Base-by-base conservation (phyloP, 306 rosid species). In the Quercus gilva region DNA sequence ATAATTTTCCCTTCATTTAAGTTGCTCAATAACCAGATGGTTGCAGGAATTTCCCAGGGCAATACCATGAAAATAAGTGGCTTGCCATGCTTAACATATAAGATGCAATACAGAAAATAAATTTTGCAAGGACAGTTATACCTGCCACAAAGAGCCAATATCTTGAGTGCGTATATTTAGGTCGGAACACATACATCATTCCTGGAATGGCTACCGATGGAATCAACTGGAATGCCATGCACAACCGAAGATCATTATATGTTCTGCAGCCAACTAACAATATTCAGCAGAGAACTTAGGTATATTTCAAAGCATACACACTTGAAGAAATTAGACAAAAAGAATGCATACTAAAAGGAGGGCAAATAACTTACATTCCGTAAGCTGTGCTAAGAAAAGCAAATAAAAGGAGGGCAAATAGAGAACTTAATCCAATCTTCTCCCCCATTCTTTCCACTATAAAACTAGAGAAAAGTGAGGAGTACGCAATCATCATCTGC, bases 131-230 rank as follows among this genome's bases (percentile, higher is more conserved):
- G 69, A 29, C 49, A 57, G 69, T 72, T 75, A 57, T 77, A 89
- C 96, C 91, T 77, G 86, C 63, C 4, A 90, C 86, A 80, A 84
- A 80, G 76, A 91, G 82, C 96, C 93, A 91, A 77, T 81, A 91
- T 84, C 86, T 84, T 71, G 90, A 84, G 83, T 87, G 89, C 76
- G 90, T 86, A 71, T 89, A 91, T 56, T 84, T 89, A 80, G 91
- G 84, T 61, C 77, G 84, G 74, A 82, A 89, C 45, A 83, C 5
- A 80, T 58, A 78, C 53, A 86, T 83, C 78, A 80, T 73, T 10
- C 67, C 88, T 10, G 91, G 88, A 74, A 91, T 89, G 76, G 84
- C 88, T 49, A 89, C 52, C 60, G 86, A 86, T 5, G 88, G 90
- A 83, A 85, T 83, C 76, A 81, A 79, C 88, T 86, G 90, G 88